Evolutionary conservation across 768 basidiomycete genomes (phyloP), one percentile per base, ranked within the genome.

Genomic region (Phanerodontia chrysosporium): DNA sequence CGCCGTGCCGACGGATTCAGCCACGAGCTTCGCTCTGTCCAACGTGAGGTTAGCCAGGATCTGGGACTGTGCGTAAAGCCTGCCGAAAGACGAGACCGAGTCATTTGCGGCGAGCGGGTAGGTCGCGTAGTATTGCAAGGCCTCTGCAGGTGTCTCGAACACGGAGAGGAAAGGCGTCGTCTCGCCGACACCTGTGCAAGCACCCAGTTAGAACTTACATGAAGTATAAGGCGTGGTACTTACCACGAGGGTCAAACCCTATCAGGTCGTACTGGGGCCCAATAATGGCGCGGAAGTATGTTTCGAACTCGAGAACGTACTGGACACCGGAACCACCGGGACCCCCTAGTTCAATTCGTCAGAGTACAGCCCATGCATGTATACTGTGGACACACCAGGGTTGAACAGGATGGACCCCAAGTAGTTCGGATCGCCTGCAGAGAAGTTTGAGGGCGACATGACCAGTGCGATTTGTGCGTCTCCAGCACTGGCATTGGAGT

Each of bases 361-460:
- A 27, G 58, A 45, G 13, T 35, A 35, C 32, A 35, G 32, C 32
- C 13, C 32, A 35, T 35, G 32, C n/a, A 35, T 6, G 32, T 35
- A 35, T 6, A 13, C 6, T 35, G 32, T n/a, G n/a, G n/a, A n/a
- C 32, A 13, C 32, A 61, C 60, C 60, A 10, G 60, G 73, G 58
- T 73, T 74, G 64, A 70, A 71, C 8, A 73, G 61, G 18, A 73
- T 64, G 0, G 72, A 70, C 0, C 72, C 73, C 1, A 59, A 62
- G 49, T 70, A 72, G 24, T 60, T 49, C 1, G 62, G 55, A 42
- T 60, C 39, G 4, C 48, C 58, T 2, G 36, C 22, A 0, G 63
- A 25, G 12, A 51, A 48, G 6, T 54, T 63, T 0, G 73, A 57
- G 2, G 68, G 66, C 24, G 66, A 52, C 46, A 66, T 59, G 8